Conservation (phyloP, 2,329 filamentous ascomycete genomes). For the Colletotrichum tropicicola region DNA sequence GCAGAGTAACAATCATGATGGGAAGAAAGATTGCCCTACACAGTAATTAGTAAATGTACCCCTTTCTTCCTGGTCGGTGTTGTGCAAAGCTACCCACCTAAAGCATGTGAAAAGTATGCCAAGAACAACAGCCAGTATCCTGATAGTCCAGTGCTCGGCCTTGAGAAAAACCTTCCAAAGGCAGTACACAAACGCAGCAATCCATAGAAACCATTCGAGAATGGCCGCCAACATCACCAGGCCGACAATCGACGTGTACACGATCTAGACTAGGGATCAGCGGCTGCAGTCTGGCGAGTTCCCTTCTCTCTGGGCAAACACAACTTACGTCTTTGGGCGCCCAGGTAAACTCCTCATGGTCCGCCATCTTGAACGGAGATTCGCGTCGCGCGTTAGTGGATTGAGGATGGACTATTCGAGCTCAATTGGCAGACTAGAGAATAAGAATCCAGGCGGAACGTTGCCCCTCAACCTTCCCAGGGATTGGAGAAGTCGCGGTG, state of each 20-base stretch:
- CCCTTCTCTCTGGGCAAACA: neutral
- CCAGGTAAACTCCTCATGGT: constrained; percentile 53
- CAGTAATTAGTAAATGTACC: too few species aligned
- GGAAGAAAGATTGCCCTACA: constrained; percentile 81
- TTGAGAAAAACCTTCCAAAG: constrained; percentile 88
- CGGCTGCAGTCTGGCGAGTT: neutral
- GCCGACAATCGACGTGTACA: constrained; percentile 85
- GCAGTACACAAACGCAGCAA: constrained; percentile 94
- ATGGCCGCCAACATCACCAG: constrained; percentile 84
- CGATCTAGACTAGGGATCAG: constrained; percentile 66
- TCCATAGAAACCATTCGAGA: constrained; percentile 94
- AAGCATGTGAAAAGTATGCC: constrained; percentile 67
- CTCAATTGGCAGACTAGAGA: neutral
- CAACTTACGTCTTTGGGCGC: constrained; percentile 53
- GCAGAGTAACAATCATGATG: constrained; percentile 92
- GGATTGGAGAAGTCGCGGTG: constrained; percentile 5
- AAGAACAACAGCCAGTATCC: constrained; percentile 79
- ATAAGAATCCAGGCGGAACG: neutral
- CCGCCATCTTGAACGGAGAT: constrained; percentile 46
- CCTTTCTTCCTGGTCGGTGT: too few species aligned
- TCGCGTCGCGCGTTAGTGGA: neutral
- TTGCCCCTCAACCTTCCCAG: neutral
- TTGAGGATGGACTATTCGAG: neutral
- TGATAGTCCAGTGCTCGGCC: constrained; percentile 87
- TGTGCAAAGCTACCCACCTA: neutral